Conservation (phyloP, 2,329 filamentous ascomycete species). For the Beauveria rudraprayagi region DNA sequence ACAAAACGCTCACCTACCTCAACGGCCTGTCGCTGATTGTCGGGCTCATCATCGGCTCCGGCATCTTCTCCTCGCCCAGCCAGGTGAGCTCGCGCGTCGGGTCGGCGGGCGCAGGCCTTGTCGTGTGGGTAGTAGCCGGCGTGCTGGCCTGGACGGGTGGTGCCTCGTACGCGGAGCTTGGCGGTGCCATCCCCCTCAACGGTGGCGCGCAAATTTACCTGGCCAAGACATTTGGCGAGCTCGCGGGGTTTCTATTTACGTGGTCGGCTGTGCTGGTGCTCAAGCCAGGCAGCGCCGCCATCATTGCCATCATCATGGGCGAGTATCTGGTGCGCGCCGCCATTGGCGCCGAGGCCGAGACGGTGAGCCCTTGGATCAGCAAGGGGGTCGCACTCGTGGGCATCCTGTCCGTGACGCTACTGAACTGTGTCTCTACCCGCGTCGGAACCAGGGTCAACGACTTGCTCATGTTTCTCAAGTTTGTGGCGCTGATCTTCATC, state of each 20-base stretch:
- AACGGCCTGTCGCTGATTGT: conserved; percentile 89
- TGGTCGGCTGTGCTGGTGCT: conserved; percentile 93
- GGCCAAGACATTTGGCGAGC: conserved; percentile 91
- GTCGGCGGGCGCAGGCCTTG: conserved; percentile 78
- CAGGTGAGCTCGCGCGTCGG: conserved; percentile 89
- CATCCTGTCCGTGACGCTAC: conserved; percentile 64
- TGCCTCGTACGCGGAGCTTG: conserved; percentile 89
- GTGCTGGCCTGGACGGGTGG: conserved; percentile 92
- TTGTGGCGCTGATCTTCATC: conserved; percentile 78
- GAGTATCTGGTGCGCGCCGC: conserved; percentile 89
- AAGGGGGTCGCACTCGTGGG: conserved; percentile 78
- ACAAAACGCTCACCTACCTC: conserved; percentile 90
- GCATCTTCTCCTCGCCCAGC: conserved; percentile 90
- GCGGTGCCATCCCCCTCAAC: conserved; percentile 91
- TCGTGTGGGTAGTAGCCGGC: conserved; percentile 92
- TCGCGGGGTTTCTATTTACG: conserved; percentile 88
- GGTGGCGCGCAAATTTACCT: conserved; percentile 91
- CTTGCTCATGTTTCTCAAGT: conserved; percentile 94
- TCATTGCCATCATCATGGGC: conserved; percentile 95
- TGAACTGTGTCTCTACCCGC: conserved; percentile 88
- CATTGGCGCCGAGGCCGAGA: conserved; percentile 77
- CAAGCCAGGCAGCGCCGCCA: conserved; percentile 87
- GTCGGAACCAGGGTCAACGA: conserved; percentile 83
- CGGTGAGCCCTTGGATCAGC: conserved; percentile 78
- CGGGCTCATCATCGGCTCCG: conserved; percentile 89